Percentiles rank a stretch among this genome's conserved stretches.
phyloP scores from a whole-genome alignment of 306 rosid species.

The Dalbergia cochinchinensis region DNA sequence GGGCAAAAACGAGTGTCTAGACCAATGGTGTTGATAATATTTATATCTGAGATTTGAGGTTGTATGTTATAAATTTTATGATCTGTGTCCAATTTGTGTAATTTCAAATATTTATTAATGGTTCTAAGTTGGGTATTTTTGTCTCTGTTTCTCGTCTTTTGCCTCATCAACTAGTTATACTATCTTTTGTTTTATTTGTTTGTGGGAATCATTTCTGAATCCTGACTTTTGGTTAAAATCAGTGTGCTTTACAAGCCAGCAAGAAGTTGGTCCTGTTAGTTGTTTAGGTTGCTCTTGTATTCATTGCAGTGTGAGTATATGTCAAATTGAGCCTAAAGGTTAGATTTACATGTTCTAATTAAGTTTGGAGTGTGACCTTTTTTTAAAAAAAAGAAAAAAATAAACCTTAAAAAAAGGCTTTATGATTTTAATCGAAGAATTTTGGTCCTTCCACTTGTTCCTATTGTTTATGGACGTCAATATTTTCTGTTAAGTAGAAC shows the following conservation, averaged over 20 bases:
- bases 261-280: background rate
- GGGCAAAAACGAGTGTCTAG: background rate
- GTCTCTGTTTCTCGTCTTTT: background rate
- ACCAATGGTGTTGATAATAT: background rate
- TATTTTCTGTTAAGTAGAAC: background rate
- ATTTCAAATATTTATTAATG: too few species aligned
- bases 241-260: slow-evolving; percentile 7
- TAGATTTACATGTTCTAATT: slow-evolving; percentile 3
- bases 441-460: background rate
- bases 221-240: background rate
- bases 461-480: background rate
- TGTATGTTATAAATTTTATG: too few species aligned
- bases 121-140: background rate
- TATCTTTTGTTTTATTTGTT: background rate
- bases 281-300: background rate
- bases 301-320: background rate
- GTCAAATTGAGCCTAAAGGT: background rate
- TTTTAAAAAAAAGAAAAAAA: background rate
- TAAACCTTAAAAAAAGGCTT: too few species aligned
- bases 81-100: too few species aligned
- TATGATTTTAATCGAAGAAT: background rate
- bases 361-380: background rate
- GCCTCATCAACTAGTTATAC: background rate
- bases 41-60: too few species aligned
- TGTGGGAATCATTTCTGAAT: slow-evolving; percentile 21